These are phyloP conservation scores for Linum lewisii DNA, from an alignment of 345 rosid genomes.

Conservation along the genomic window DNA sequence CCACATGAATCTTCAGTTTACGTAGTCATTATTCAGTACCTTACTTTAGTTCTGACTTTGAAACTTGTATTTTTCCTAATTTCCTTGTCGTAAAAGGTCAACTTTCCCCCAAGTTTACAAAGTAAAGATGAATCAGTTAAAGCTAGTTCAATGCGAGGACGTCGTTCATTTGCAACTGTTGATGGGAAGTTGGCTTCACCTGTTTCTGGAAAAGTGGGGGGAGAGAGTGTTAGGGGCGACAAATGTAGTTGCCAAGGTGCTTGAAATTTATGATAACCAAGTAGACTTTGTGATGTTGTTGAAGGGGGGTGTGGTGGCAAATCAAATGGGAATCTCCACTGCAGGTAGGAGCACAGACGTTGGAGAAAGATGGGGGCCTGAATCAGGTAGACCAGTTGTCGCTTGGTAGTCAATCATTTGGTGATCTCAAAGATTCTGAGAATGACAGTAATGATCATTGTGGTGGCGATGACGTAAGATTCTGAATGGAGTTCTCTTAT, in stretches of 20 bases:
- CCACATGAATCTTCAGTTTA: not conserved
- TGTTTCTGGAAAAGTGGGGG: slow-evolving; percentile 18
- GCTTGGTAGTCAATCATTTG: slow-evolving; percentile 39
- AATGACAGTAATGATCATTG: slow-evolving; percentile 34
- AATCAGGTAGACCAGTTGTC: slow-evolving; percentile 27
- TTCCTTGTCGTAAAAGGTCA: slow-evolving; percentile 9
- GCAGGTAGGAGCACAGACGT: slow-evolving; percentile 11
- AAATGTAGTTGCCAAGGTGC: slow-evolving; percentile 11
- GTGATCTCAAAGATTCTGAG: slow-evolving; percentile 35
- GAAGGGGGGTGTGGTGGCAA: slow-evolving; percentile 10
- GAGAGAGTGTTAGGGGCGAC: no score
- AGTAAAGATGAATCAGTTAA: slow-evolving; percentile 1
- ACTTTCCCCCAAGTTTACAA: not conserved
- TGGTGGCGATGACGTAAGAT: slow-evolving; percentile 26
- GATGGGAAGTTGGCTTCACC: slow-evolving; percentile 5
- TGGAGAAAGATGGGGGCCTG: slow-evolving; percentile 14
- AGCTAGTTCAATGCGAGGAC: slow-evolving; percentile 11
- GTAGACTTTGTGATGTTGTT: slow-evolving; percentile 17
- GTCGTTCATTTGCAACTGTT: not conserved
- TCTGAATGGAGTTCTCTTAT: not conserved
- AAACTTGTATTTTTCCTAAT: not conserved
- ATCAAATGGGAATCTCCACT: slow-evolving; percentile 18
- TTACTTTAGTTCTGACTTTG: not conserved
- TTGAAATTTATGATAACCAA: slow-evolving; percentile 10
- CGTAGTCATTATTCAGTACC: not conserved